Conservation (phyloP, 805 yeast genomes). For the Lipomyces sp. region DNA sequence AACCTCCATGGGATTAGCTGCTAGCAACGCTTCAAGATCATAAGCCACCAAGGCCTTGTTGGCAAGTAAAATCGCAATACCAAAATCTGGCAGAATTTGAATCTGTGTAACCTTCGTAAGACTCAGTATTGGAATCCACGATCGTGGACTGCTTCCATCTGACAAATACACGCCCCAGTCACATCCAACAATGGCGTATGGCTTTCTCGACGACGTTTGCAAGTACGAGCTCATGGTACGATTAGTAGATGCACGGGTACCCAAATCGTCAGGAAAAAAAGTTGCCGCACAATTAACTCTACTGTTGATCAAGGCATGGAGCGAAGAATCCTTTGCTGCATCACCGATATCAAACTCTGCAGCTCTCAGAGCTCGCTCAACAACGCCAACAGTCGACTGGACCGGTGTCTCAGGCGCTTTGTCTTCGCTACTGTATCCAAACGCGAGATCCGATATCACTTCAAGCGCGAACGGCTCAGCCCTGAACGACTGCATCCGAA, state of each 20-base stretch:
- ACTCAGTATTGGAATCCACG: constrained; percentile 65
- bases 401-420: constrained; percentile 50
- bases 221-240: constrained; percentile 25
- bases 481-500: constrained; percentile 45
- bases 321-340: constrained; percentile 23
- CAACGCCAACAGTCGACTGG: constrained; percentile 45
- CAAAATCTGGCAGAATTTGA: constrained; percentile 61
- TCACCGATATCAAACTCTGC: constrained; percentile 29
- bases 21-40: constrained; percentile 64
- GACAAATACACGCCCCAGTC: constrained; percentile 65
- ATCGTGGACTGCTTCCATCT: constrained; percentile 38
- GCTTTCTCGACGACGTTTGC: constrained; percentile 29
- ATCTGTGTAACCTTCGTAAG: constrained; percentile 60
- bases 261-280: constrained; percentile 53
- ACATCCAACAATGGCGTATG: constrained; percentile 59
- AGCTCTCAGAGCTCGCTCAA: constrained; percentile 44
- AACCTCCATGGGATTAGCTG: constrained; percentile 9
- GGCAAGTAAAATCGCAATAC: constrained; percentile 62
- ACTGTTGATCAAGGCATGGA: constrained; percentile 43
- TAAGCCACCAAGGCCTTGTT: constrained; percentile 65
- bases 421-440: constrained; percentile 62
- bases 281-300: constrained; percentile 51
- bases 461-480: constrained; percentile 61
- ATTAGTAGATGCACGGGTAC: constrained; percentile 44
- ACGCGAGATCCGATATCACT: constrained; percentile 61